Evolutionary conservation across 129 eudicot species (phyloP).

Genomic region (Deinandra increscens): DNA sequence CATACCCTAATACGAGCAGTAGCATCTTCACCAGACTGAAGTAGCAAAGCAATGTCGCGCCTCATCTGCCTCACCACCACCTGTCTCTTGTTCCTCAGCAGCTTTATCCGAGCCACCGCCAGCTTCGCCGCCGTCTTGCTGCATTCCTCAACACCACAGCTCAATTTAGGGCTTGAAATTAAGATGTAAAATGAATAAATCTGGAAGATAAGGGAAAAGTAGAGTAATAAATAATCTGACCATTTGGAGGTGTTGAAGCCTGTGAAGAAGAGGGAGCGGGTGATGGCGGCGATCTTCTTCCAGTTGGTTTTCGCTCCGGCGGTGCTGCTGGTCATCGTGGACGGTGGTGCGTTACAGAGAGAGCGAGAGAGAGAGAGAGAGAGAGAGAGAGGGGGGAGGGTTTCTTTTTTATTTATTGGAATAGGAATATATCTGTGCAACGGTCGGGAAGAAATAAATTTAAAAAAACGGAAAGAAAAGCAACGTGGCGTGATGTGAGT

Average conservation of each 20-base stretch:
- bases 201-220: neutral
- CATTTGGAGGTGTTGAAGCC: slow-evolving; percentile 91
- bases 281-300: slow-evolving; percentile 57
- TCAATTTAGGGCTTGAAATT: slow-evolving; percentile 8
- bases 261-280: slow-evolving; percentile 48
- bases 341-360: slow-evolving; percentile 20
- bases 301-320: slow-evolving; percentile 48
- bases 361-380: no score
- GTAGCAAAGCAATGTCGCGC: slow-evolving; percentile 90
- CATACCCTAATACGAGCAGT: slow-evolving; percentile 90
- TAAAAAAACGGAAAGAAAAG: neutral
- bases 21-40: slow-evolving; percentile 81
- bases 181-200: neutral
- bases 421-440: slow-evolving; percentile 28
- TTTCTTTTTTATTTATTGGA: no score
- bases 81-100: slow-evolving; percentile 83
- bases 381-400: no score
- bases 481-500: slow-evolving; percentile 26
- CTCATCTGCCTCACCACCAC: slow-evolving; percentile 92
- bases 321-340: slow-evolving; percentile 45
- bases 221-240: slow-evolving; percentile 39
- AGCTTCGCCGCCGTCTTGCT: slow-evolving; percentile 89
- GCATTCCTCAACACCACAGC: neutral
- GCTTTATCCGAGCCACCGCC: slow-evolving; percentile 90
- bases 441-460: slow-evolving; percentile 47